Base-by-base conservation (phyloP, 2,329 filamentous ascomycete genomes). In the Hansfordia pulvinata region DNA sequence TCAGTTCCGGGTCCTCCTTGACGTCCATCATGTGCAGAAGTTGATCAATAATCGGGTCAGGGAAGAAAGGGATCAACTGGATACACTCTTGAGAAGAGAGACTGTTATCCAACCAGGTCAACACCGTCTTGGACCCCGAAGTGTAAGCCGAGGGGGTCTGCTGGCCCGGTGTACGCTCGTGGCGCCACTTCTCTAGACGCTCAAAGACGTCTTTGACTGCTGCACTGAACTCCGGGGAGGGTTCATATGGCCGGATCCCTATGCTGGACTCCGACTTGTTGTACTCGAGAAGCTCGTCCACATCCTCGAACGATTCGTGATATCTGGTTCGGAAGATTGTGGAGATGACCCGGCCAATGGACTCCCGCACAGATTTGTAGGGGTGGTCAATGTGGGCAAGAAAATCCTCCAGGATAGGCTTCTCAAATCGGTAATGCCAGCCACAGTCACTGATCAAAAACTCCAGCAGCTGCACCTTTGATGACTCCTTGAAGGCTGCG, bases 11-110 rank as follows among this genome's bases (percentile, higher is more conserved):
- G 43, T 98, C 90, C 52, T 98, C 90, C 52, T 96, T 96, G 49
- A 98, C 84, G 46, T 98, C 90, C 88, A 98, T 98, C 90, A 98
- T 98, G 60, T 98, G 86, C 27, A 98, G 60, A 10, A 98, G 69
- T 49, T 94, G 82, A 42, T 90, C 82, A 50, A 93, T 90, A 45
- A 96, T 88, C 0, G 79, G 65, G 19, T 81, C 69, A 0, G 85
- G 80, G 60, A 98, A 96, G 66, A 94, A 96, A 4, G 77, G 74
- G 11, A 92, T 73, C 10, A 98, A 69, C 46, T 90, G 79, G 0
- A 75, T 93, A 53, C 90, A 98, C 49, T 96, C 90, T 36, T 92
- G 81, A 1, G 84, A 93, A 3, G 82, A 84, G 3, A 98, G 63
- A 10, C 84, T 90, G 25, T 75, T 80, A 53, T 98, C 90, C 5